These are phyloP conservation scores for Dactylellina leptospora DNA, from an alignment of 2,329 filamentous ascomycete species.

Conservation along the genomic window DNA sequence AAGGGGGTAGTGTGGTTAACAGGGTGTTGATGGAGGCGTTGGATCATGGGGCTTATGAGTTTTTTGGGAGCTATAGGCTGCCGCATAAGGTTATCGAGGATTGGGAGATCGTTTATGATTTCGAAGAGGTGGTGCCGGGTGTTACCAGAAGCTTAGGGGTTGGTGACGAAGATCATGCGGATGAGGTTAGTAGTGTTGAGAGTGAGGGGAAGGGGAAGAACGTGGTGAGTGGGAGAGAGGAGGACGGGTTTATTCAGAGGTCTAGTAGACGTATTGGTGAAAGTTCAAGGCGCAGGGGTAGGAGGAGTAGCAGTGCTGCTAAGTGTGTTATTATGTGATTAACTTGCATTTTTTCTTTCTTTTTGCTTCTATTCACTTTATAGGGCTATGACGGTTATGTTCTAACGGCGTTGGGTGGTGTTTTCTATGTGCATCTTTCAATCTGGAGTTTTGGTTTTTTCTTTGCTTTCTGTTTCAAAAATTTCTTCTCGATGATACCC, in stretches of 20 bases:
- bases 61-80: slow-evolving; percentile 43
- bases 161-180: neutral
- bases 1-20: slow-evolving; percentile 43
- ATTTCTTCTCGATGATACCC: no score
- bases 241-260: slow-evolving; percentile 11
- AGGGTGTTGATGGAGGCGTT: slow-evolving; percentile 42
- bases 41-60: slow-evolving; percentile 47
- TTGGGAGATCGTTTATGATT: slow-evolving; percentile 49
- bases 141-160: neutral
- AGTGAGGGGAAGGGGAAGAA: neutral
- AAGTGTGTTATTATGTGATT: slow-evolving; percentile 26
- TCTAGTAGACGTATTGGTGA: slow-evolving; percentile 18
- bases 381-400: no score
- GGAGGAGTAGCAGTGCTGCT: neutral
- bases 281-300: neutral
- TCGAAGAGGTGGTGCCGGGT: slow-evolving; percentile 11
- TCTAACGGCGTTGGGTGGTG: no score
- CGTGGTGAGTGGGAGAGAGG: neutral
- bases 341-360: neutral
- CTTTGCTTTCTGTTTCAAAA: slow-evolving; percentile 2
- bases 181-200: slow-evolving; percentile 14
- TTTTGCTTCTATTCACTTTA: slow-evolving; percentile 2
- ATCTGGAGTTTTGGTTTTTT: neutral
- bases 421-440: no score
- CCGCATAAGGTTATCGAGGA: slow-evolving; percentile 40